Conservation (phyloP, 2,329 filamentous ascomycete species). For the Paradendryphiella salina region DNA sequence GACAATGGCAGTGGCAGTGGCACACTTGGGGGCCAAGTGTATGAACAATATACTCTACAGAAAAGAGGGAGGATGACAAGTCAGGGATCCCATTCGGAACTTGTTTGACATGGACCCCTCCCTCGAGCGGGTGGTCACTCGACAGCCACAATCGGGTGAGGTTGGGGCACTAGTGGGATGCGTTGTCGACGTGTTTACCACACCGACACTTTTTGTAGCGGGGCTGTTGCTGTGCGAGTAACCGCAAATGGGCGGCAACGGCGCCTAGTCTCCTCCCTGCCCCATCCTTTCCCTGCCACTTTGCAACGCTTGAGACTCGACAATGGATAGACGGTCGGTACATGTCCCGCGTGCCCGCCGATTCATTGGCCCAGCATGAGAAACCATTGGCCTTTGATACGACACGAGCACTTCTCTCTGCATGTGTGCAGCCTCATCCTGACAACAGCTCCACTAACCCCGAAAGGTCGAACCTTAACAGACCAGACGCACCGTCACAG, state of each 20-base stretch:
- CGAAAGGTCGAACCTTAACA: background rate
- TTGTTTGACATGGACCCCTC: conserved; percentile 1
- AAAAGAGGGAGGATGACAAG: conserved; percentile 2
- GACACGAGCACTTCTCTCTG: conserved; percentile 5
- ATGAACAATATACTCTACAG: background rate
- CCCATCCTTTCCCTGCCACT: conserved; percentile 7
- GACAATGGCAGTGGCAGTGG: background rate
- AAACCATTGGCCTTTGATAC: conserved; percentile 8
- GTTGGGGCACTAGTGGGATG: conserved; percentile 19
- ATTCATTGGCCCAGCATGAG: conserved; percentile 1
- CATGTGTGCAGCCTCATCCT: conserved; percentile 10
- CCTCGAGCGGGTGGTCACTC: conserved; percentile 2
- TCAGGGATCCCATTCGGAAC: conserved; percentile 17
- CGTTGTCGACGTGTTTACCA: conserved; percentile 27
- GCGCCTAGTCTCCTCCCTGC: conserved; percentile 6
- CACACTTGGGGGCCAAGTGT: background rate
- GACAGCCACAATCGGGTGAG: conserved; percentile 6
- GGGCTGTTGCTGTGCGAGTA: conserved; percentile 21
- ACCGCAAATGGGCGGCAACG: conserved; percentile 16
- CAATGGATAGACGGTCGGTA: background rate
- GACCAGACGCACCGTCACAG: background rate
- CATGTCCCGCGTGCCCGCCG: conserved; percentile 1
- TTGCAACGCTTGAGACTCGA: background rate
- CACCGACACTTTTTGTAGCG: conserved; percentile 19
- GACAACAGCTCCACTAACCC: background rate